Percentiles rank a stretch among this genome's conserved stretches.
Evolutionary conservation across 768 basidiomycete species (phyloP).

Genomic region (Crepidotus variabilis): DNA sequence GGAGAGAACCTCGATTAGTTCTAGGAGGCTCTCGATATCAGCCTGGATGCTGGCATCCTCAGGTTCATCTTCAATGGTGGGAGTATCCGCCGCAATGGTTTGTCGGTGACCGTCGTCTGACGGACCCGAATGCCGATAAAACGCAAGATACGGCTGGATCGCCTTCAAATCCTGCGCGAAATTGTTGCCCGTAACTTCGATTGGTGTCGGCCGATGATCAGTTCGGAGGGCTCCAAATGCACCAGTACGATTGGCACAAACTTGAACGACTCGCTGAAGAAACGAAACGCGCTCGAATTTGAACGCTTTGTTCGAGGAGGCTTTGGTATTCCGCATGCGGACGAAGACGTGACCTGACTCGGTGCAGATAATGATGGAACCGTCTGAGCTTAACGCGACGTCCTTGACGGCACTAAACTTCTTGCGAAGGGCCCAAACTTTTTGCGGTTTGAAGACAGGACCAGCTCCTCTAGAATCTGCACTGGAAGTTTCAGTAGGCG

Average conservation of each 20-base stretch:
- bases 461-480: conserved; percentile 1
- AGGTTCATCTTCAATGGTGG: conserved; percentile 23
- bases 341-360: conserved; percentile 93
- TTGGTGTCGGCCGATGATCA: conserved; percentile 58
- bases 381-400: conserved; percentile 84
- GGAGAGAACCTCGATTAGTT: conserved; percentile 29
- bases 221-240: conserved; percentile 83
- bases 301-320: conserved; percentile 41
- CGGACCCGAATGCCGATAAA: conserved; percentile 10
- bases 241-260: conserved; percentile 84
- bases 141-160: conserved; percentile 59
- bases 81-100: background rate
- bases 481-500: conserved; percentile 16
- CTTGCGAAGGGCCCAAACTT: conserved; percentile 86
- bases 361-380: conserved; percentile 88
- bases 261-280: conserved; percentile 81
- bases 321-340: conserved; percentile 51
- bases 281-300: conserved; percentile 80
- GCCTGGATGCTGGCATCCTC: conserved; percentile 33
- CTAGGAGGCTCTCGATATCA: conserved; percentile 31
- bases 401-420: conserved; percentile 88
- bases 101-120: background rate
- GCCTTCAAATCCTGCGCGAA: conserved; percentile 64
- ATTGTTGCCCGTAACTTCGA: conserved; percentile 50
- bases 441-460: conserved; percentile 69